A percentile compares a stretch with the other conserved stretches of the same genome.
Conservation (phyloP, 768 basidiomycete genomes). For the Tricholoma sp. region DNA sequence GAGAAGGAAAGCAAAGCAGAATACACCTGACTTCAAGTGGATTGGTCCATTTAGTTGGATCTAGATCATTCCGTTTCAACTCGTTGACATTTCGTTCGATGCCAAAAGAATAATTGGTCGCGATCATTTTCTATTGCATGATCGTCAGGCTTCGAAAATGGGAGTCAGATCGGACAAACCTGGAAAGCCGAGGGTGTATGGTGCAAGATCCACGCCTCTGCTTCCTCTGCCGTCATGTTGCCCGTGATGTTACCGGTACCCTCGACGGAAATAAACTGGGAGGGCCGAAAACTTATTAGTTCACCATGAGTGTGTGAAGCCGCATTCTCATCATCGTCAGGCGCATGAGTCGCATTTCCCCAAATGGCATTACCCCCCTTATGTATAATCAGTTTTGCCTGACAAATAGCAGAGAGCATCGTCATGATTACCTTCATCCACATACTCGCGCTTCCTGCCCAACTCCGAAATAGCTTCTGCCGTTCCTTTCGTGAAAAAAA, state of each 20-base stretch:
- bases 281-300: slow-evolving; percentile 71
- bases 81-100: slow-evolving; percentile 71
- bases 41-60: slow-evolving; percentile 89
- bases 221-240: slow-evolving; percentile 79
- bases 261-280: slow-evolving; percentile 16
- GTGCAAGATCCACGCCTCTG: slow-evolving; percentile 72
- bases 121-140: slow-evolving; percentile 66
- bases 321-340: slow-evolving; percentile 63
- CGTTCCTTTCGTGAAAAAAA: slow-evolving; percentile 92
- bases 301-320: slow-evolving; percentile 67
- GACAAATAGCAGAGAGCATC: background rate
- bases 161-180: slow-evolving; percentile 28
- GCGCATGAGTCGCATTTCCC: slow-evolving; percentile 72
- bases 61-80: slow-evolving; percentile 61
- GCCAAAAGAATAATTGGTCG: slow-evolving; percentile 82
- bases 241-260: slow-evolving; percentile 16
- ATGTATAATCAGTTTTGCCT: background rate
- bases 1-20: background rate
- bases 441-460: slow-evolving; percentile 92
- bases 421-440: slow-evolving; percentile 77
- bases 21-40: slow-evolving; percentile 72
- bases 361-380: slow-evolving; percentile 82
- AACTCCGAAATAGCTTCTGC: slow-evolving; percentile 84
- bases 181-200: slow-evolving; percentile 83
- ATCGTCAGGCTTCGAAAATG: background rate